Base-by-base conservation (phyloP, 164 flowering plant species). In the Houttuynia cordata region DNA sequence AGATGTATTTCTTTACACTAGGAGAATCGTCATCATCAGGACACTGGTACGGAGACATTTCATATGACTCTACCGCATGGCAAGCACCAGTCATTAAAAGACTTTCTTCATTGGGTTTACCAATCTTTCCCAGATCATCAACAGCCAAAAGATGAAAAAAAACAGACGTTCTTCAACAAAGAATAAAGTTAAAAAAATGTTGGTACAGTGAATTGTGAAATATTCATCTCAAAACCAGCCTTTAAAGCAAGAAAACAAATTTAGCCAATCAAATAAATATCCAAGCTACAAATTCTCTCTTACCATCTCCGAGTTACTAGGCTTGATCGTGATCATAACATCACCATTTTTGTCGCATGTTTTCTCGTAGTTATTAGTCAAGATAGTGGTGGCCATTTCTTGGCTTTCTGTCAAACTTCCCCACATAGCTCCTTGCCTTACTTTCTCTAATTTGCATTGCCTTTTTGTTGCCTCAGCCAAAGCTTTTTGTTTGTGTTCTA, bases 1-100 rank as follows among this genome's bases (percentile, higher is more conserved):
- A 96, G 4, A 88, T 64, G 70, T 72, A 74, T 70, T 93, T 93
- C 24, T 47, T 76, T 52, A 71, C 73, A 37, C 70, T 76, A 13
- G 67, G 84, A 0, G 77, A 84, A 13, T 80, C 92, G 21, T 89
- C 91, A 0, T 83, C 94, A 58, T 88, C 99, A 9, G 99, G 86
- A 62, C 73, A 71, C 70, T 79, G 81, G 67, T 83, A 90, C 22
- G 99, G 99, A 62, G 96, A 85, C 45, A 93, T 86, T 10, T 83
- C 95, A 73, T 93, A 93, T 21, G 92, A 81, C 66, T 73, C 74
- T 41, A 12, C 13, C 49, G 3, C 49, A 14, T 45, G 49, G 49
- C 40, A 62, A 52, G 61, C 72, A 53, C 57, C 57, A 3, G 56
- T 47, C 58, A 51, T 45, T 30, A 61, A 37, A 51, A 24, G 24